A percentile compares a stretch with the other conserved stretches of the same genome.
Conservation (phyloP, 345 rosid species). For the Mercurialis annua region DNA sequence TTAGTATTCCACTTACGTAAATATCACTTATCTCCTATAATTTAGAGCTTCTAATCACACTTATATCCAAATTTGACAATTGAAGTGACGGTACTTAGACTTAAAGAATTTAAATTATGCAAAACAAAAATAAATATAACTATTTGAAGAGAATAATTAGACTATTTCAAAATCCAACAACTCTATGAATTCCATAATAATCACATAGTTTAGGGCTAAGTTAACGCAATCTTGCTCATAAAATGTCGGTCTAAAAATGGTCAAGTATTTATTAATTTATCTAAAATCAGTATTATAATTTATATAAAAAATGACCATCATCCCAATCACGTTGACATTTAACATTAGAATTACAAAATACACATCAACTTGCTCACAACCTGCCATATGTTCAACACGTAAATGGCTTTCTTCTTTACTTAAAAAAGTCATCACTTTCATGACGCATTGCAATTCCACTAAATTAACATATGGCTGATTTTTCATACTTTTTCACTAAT, state of each 20-base stretch:
- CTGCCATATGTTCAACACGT: constrained; percentile 13
- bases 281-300: background rate
- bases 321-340: constrained; percentile 8
- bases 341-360: background rate
- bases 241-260: constrained; percentile 17
- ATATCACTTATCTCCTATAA: no score
- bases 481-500: no score
- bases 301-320: background rate
- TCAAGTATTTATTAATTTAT: background rate
- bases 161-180: background rate
- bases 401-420: background rate
- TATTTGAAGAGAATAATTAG: background rate
- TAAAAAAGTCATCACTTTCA: constrained; percentile 1
- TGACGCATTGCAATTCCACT: background rate
- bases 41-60: no score
- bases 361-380: constrained; percentile 1
- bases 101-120: no score
- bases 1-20: no score
- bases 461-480: background rate
- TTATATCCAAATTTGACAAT: no score
- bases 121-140: no score
- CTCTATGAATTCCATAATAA: background rate
- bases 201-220: background rate
- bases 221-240: constrained; percentile 16
- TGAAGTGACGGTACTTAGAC: no score